Percentiles rank a stretch among this genome's conserved stretches.
These are phyloP conservation scores for Claviceps purpurea DNA, from an alignment of 2,329 filamentous ascomycete genomes.

Conservation along the genomic window DNA sequence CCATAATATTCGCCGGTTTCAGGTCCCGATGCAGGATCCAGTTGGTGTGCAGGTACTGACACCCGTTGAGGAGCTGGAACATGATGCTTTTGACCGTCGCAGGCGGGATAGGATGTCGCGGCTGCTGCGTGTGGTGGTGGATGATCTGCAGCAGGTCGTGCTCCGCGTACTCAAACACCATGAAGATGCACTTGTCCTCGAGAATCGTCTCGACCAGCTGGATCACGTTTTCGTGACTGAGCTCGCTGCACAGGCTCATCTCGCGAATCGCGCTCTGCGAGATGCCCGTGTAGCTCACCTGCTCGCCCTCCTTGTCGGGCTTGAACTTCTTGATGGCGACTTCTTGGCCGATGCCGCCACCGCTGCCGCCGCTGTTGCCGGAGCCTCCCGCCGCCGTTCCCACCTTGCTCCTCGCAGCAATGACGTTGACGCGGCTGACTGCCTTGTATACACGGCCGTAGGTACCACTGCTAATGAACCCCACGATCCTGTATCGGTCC, in stretches of 20 bases:
- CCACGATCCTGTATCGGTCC: slow-evolving; percentile 90
- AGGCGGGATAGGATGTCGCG: slow-evolving; percentile 77
- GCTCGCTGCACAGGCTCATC: slow-evolving; percentile 91
- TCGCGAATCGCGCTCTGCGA: slow-evolving; percentile 95
- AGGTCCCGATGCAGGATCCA: slow-evolving; percentile 96
- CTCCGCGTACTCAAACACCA: slow-evolving; percentile 98
- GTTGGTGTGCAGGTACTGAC: slow-evolving; percentile 87
- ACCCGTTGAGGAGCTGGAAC: slow-evolving; percentile 88
- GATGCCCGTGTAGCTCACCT: slow-evolving; percentile 89
- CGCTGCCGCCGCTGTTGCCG: neutral
- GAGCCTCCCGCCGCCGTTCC: neutral
- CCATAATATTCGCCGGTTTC: slow-evolving; percentile 98
- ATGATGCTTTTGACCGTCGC: slow-evolving; percentile 85
- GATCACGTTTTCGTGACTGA: slow-evolving; percentile 81
- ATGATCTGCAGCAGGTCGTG: slow-evolving; percentile 97
- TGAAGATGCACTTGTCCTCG: slow-evolving; percentile 98
- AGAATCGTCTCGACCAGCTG: slow-evolving; percentile 88
- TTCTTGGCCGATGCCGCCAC: slow-evolving; percentile 50
- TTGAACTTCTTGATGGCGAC: slow-evolving; percentile 99
- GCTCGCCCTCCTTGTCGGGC: slow-evolving; percentile 94
- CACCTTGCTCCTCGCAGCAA: slow-evolving; percentile 2
- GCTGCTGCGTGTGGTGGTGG: slow-evolving; percentile 87
- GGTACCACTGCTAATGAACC: slow-evolving; percentile 95
- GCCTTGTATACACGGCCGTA: slow-evolving; percentile 99
- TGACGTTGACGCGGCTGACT: slow-evolving; percentile 39